Percentiles rank a stretch among this genome's conserved stretches.
phyloP scores from a whole-genome alignment of 1,284 basidiomycete genomes.

The Trametes polyzona region DNA sequence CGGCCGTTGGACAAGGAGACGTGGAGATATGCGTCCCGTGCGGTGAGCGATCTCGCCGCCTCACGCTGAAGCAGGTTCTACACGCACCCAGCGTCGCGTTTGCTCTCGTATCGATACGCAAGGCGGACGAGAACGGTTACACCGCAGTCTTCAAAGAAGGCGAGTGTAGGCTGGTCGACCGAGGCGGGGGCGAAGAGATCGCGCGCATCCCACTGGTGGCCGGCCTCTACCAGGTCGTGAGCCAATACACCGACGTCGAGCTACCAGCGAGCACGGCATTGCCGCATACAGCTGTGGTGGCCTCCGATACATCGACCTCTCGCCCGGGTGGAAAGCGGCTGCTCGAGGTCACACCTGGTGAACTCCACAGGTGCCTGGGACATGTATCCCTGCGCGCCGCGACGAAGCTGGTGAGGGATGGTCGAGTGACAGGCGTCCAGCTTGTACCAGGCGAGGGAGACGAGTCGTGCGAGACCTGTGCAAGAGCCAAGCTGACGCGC shows the following conservation, averaged over 20 bases:
- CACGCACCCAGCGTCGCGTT: constrained; percentile 40
- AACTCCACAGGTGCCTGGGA: constrained; percentile 39
- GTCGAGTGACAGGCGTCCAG: constrained; percentile 34
- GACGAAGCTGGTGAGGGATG: constrained; percentile 30
- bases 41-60: constrained; percentile 27
- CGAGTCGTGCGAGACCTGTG: constrained; percentile 38
- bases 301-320: neutral
- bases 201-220: constrained; percentile 28
- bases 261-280: no score
- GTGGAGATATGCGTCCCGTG: constrained; percentile 36
- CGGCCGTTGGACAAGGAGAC: constrained; percentile 37
- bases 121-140: constrained; percentile 32
- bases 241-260: neutral
- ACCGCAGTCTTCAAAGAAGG: constrained; percentile 27
- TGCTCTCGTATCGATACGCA: constrained; percentile 39
- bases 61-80: constrained; percentile 37
- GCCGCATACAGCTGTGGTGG: neutral
- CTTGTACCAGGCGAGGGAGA: constrained; percentile 23
- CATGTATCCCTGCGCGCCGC: constrained; percentile 36
- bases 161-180: constrained; percentile 26
- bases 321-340: neutral
- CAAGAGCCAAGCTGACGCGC: constrained; percentile 37
- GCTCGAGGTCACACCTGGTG: constrained; percentile 24
- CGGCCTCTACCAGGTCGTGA: constrained; percentile 35
- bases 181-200: constrained; percentile 21